Evolutionary conservation across 2,329 filamentous ascomycete species (phyloP), one percentile per base, ranked within the genome.

Genomic region (Arthrobotrys sinensis): DNA sequence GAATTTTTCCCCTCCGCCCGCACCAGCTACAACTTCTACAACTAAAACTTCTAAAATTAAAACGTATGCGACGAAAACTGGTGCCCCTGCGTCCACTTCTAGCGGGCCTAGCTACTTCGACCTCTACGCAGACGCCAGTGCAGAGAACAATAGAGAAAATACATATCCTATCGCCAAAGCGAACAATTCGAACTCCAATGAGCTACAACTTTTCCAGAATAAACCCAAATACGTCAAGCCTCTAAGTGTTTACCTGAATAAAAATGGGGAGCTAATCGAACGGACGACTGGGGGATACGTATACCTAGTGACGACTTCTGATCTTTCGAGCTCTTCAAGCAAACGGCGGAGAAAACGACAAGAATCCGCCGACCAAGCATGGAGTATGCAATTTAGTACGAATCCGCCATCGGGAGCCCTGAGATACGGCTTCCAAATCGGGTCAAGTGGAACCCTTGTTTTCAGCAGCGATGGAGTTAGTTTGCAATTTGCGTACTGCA

Each of bases 211-310:
- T 1, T 76, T 34, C 14, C 21, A 46, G 6, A 10, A 46, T 14
- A 32, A 16, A 16, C 64, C 71, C 1, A 40, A 62, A 34, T 52
- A 50, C 10, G 11, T 76, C 12, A 68, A 68, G n/a, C 52, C 71
- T n/a, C 28, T 76, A n/a, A 62, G 48, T 19, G 71, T 76, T 21
- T 76, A 76, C 14, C 5, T 76, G 5, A 76, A 68, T 38, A 43
- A 43, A 0, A 32, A 62, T 11, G 71, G 71, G 3, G 62, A 76
- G 21, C 53, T 76, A 40, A 45, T 68, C 4, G 71, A 76, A 16
- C 48, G 57, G 24, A 6, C 16, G 1, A 76, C 63, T 0, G 71
- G 63, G 3, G 63, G 40, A 3, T 8, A 63, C 10, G 63, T 76
- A 4, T 76, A 76, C 19, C 45, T 76, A 14, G 34, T 45, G 8